Conservation (phyloP, 2,329 filamentous ascomycete genomes). For the Niveomyces coronatus region DNA sequence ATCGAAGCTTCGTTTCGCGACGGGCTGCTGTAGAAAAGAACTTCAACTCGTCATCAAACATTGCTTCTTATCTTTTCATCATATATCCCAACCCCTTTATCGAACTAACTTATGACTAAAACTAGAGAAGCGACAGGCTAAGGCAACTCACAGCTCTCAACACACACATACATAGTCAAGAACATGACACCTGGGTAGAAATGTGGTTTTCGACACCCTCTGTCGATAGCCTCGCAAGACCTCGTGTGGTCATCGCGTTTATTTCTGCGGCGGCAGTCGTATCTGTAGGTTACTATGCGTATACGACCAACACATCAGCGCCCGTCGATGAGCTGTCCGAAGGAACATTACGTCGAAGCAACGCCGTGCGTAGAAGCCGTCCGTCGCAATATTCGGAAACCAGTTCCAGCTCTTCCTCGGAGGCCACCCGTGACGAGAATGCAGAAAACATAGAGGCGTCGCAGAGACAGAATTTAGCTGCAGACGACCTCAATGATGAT, state of each 20-base stretch:
- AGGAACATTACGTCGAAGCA: constrained; percentile 50
- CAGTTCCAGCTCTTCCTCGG: constrained; percentile 32
- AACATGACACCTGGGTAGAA: constrained; percentile 24
- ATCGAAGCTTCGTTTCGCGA: constrained; percentile 1
- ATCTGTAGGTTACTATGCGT: constrained; percentile 50
- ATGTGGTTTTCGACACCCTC: constrained; percentile 40
- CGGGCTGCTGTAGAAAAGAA: background rate
- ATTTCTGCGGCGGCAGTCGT: constrained; percentile 45
- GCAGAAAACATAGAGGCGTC: constrained; percentile 20
- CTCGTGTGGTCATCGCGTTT: constrained; percentile 44
- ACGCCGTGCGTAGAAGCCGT: constrained; percentile 49
- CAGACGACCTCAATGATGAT: constrained; percentile 28
- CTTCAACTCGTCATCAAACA: background rate
- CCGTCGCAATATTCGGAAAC: constrained; percentile 25
- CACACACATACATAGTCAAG: no score
- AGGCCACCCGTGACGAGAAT: constrained; percentile 36
- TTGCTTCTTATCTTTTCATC: background rate
- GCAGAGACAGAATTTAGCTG: constrained; percentile 16
- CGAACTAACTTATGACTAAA: no score
- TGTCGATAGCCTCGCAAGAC: constrained; percentile 44
- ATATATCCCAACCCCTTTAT: no score
- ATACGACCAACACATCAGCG: constrained; percentile 26
- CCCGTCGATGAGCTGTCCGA: constrained; percentile 14
- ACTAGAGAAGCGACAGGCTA: no score
- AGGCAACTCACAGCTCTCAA: no score